Evolutionary conservation across 148 eudicot species (phyloP).

Genomic region (Fagopyrum homotropicum): DNA sequence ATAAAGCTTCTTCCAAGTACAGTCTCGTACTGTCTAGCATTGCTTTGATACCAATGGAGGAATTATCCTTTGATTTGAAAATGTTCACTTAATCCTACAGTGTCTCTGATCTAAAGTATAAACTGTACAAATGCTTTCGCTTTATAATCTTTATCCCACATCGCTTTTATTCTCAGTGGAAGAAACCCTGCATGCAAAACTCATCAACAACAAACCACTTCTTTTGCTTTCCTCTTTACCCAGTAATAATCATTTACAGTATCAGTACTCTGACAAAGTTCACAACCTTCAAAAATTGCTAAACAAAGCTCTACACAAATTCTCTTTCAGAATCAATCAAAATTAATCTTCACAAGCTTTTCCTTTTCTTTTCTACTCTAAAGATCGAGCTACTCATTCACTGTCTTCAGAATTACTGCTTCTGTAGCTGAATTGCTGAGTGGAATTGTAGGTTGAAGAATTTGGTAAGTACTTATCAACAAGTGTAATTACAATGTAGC

Average conservation of each 20-base stretch:
- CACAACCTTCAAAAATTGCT: not conserved
- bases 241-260: slow-evolving; percentile 2
- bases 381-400: not conserved
- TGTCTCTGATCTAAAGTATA: not conserved
- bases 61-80: not conserved
- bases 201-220: slow-evolving; percentile 3
- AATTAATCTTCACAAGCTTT: not conserved
- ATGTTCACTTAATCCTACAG: not conserved
- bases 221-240: slow-evolving; percentile 3
- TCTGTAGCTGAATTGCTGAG: not conserved
- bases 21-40: too few relatives aligned
- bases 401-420: not conserved
- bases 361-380: not conserved
- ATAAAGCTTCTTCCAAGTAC: not conserved
- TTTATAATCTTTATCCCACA: not conserved
- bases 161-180: not conserved
- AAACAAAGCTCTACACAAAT: not conserved
- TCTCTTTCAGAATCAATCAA: not conserved
- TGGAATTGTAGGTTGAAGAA: too few relatives aligned
- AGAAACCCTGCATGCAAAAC: not conserved
- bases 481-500: not conserved
- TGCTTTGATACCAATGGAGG: too few relatives aligned
- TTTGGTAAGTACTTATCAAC: not conserved
- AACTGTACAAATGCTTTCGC: not conserved
- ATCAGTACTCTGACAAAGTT: not conserved